These are phyloP conservation scores for Saturnispora kantuleensis DNA, from an alignment of 805 yeast genomes.

Conservation along the genomic window DNA sequence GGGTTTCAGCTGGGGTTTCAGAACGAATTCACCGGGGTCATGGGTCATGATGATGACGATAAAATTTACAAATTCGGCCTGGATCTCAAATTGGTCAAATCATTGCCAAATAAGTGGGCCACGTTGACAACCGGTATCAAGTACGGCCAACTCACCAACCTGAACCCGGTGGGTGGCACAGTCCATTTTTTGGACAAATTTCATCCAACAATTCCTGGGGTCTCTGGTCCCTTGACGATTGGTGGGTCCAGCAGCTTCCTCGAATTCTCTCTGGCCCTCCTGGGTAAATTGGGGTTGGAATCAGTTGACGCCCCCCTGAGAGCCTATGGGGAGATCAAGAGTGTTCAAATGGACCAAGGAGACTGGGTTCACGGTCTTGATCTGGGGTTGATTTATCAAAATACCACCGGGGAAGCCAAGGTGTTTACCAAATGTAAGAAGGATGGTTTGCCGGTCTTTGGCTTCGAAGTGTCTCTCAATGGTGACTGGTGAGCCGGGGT, in stretches of 20 bases:
- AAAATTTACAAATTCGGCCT: slow-evolving; percentile 31
- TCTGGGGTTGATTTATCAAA: slow-evolving; percentile 11
- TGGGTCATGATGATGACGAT: slow-evolving; percentile 15
- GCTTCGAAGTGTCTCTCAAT: slow-evolving; percentile 13
- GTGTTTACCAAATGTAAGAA: slow-evolving; percentile 8
- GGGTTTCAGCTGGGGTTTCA: slow-evolving; percentile 35
- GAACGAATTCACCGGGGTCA: slow-evolving; percentile 35
- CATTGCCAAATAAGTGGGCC: slow-evolving; percentile 34
- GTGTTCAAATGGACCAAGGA: slow-evolving; percentile 5
- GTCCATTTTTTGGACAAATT: slow-evolving; percentile 72
- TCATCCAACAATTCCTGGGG: slow-evolving; percentile 39
- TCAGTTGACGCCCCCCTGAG: slow-evolving; percentile 11
- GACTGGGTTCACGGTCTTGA: slow-evolving; percentile 9
- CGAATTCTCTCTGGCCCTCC: slow-evolving; percentile 4
- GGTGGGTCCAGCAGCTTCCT: slow-evolving; percentile 5
- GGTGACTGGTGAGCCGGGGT: slow-evolving; percentile 10
- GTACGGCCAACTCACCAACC: slow-evolving; percentile 46
- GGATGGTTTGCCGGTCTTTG: slow-evolving; percentile 5
- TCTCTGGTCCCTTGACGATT: slow-evolving; percentile 12
- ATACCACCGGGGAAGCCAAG: slow-evolving; percentile 8
- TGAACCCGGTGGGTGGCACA: slow-evolving; percentile 15
- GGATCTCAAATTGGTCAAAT: slow-evolving; percentile 25
- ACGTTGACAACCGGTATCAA: slow-evolving; percentile 41
- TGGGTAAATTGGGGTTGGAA: slow-evolving; percentile 7
- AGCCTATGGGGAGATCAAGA: slow-evolving; percentile 9